These are phyloP conservation scores for Colletotrichum somersetense DNA, from an alignment of 2,329 filamentous ascomycete genomes.

Conservation along the genomic window DNA sequence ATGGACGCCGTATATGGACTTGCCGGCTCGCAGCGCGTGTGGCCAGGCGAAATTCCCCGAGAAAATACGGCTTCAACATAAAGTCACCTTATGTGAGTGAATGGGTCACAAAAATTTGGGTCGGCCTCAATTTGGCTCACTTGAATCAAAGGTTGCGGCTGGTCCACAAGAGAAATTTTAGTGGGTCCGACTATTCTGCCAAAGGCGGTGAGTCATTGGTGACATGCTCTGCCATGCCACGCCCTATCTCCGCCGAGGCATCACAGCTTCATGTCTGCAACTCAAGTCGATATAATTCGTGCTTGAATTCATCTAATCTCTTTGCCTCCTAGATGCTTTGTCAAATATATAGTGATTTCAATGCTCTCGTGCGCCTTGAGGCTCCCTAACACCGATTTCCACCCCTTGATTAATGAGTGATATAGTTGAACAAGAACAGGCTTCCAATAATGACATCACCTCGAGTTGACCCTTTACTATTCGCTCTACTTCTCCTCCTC, in stretches of 20 bases:
- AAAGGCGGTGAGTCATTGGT: conserved; percentile 30
- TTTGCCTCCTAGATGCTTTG: not conserved
- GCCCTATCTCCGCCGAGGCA: not conserved
- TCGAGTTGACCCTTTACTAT: no score
- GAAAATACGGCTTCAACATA: conserved; percentile 28
- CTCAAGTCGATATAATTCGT: not conserved
- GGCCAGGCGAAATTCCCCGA: conserved; percentile 24
- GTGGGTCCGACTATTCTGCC: conserved; percentile 41
- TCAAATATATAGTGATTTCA: not conserved
- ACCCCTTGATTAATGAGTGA: not conserved
- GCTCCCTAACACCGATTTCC: not conserved
- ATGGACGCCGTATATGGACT: not conserved
- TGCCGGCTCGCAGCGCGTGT: conserved; percentile 29
- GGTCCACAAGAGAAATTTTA: conserved; percentile 41
- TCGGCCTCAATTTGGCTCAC: conserved; percentile 15
- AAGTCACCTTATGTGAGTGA: conserved; percentile 17
- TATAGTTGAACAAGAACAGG: not conserved
- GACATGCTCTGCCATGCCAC: not conserved
- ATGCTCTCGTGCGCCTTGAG: not conserved
- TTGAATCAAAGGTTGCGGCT: conserved; percentile 8
- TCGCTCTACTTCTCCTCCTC: not conserved
- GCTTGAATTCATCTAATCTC: not conserved
- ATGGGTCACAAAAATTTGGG: conserved; percentile 16
- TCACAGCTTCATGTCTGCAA: not conserved
- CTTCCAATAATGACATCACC: not conserved